Evolutionary conservation across 768 basidiomycete genomes (phyloP), one percentile per base, ranked within the genome.

Genomic region (Coprinopsis cinerea): DNA sequence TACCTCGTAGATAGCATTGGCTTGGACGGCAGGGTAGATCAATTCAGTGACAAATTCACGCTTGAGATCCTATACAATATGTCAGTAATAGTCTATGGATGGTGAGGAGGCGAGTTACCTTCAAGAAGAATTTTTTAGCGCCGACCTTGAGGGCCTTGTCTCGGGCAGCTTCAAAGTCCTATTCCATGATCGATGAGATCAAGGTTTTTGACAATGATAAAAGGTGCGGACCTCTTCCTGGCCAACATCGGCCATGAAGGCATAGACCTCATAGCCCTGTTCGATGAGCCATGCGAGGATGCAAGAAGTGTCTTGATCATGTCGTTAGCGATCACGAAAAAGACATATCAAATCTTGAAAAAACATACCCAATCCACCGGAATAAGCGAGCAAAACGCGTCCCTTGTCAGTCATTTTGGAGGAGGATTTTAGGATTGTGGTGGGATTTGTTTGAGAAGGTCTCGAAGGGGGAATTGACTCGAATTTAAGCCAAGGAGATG

Each of bases 241-340:
- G 11, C 90, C 92, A 49, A 95, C 87, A 70, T 94, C 90, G 11
- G 92, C 91, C 89, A 95, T 93, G 79, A 94, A 98, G 20, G 93
- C 92, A 58, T 87, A 82, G 55, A 97, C 95, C 63, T 98, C 90
- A 70, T 98, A 99, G 51, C 92, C 93, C 66, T 97, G 78, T 66
- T 99, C 96, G 68, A 98, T 92, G 69, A 99, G 76, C 95, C 95
- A 99, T 46, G 92, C 92, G 59, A 98, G 85, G 72, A 99, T 99
- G 71, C 95, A 98, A 30, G 95, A 97, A 18, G 96, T 99, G 70
- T 99, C 96, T 94, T 24, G 47, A 60, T 55, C 44, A 54, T 28
- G 22, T 25, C 47, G 37, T 46, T 47, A 17, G 22, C 32, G 45
- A 61, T 44, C 52, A 44, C 17, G 37, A 43, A 41, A 50, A 26